phyloP scores from a whole-genome alignment of 2,329 filamentous ascomycete genomes.

The Ascochyta clinopodiicola region DNA sequence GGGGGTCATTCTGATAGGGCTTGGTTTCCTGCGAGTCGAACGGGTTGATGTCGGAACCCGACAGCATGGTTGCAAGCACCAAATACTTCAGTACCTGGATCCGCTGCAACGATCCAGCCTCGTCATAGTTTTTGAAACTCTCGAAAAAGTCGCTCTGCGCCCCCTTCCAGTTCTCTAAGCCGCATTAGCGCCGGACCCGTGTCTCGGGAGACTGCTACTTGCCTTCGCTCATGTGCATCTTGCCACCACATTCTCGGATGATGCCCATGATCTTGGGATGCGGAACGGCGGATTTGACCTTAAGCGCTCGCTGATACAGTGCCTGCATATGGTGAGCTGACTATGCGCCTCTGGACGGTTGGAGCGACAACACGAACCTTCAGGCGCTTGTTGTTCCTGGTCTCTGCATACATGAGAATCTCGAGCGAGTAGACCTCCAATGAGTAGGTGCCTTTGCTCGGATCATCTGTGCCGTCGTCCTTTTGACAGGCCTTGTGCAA shows the following conservation, averaged over 20 bases:
- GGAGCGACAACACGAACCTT: constrained; percentile 61
- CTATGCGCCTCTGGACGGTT: constrained; percentile 29
- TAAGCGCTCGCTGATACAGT: constrained; percentile 88
- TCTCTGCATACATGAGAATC: constrained; percentile 98
- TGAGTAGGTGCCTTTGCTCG: constrained; percentile 94
- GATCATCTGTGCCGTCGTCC: constrained; percentile 86
- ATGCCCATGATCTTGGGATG: constrained; percentile 99
- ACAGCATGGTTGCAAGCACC: constrained; percentile 95
- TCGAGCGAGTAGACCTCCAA: constrained; percentile 96
- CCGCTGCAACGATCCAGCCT: constrained; percentile 92
- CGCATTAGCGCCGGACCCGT: constrained; percentile 29
- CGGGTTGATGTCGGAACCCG: constrained; percentile 98
- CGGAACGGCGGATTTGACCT: constrained; percentile 93
- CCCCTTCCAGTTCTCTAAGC: constrained; percentile 90
- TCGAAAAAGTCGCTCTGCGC: constrained; percentile 98
- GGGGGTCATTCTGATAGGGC: constrained; percentile 93
- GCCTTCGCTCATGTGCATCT: constrained; percentile 99
- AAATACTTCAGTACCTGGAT: constrained; percentile 98
- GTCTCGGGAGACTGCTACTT: constrained; percentile 27
- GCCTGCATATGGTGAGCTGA: constrained; percentile 53
- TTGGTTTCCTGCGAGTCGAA: constrained; percentile 99
- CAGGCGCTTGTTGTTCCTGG: constrained; percentile 94
- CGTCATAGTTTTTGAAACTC: constrained; percentile 98
- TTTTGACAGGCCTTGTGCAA: constrained; percentile 88
- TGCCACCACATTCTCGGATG: constrained; percentile 96